Percentiles rank a stretch among this genome's conserved stretches.
Evolutionary conservation across 192 early-diverging fungal genomes (phyloP).

Genomic region (Entomortierella parvispora): DNA sequence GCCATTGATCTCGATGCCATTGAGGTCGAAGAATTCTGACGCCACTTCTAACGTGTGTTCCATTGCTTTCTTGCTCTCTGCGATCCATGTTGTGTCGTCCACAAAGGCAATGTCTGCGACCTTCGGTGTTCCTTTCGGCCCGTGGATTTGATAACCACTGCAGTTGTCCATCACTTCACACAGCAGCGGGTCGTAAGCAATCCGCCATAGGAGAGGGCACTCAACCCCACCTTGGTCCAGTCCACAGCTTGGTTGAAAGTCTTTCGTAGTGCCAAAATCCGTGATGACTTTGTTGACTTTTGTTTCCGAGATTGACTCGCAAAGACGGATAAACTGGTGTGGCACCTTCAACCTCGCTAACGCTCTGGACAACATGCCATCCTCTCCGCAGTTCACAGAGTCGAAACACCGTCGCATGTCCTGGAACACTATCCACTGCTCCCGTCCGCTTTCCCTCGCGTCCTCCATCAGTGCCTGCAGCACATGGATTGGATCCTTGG

Average conservation of each 20-base stretch:
- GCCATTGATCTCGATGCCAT: slow-evolving; percentile 8
- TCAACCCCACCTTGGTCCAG: slow-evolving; percentile 40
- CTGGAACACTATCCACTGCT: slow-evolving; percentile 26
- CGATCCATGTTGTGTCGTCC: slow-evolving; percentile 16
- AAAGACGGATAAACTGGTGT: slow-evolving; percentile 4
- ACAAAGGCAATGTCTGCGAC: slow-evolving; percentile 1
- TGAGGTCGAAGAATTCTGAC: not conserved
- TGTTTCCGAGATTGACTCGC: slow-evolving; percentile 5
- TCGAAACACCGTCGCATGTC: slow-evolving; percentile 36
- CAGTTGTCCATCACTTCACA: not conserved
- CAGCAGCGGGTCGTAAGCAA: slow-evolving; percentile 22
- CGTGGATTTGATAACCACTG: not conserved
- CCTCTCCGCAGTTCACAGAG: slow-evolving; percentile 16
- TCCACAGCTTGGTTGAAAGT: slow-evolving; percentile 16
- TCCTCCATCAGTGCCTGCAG: slow-evolving; percentile 23
- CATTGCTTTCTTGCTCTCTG: not conserved
- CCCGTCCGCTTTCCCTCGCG: slow-evolving; percentile 17
- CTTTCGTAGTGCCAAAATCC: slow-evolving; percentile 21
- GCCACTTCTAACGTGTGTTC: not conserved
- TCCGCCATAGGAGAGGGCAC: slow-evolving; percentile 22
- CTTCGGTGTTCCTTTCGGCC: not conserved
- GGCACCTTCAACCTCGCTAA: slow-evolving; percentile 11
- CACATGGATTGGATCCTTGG: slow-evolving; percentile 28
- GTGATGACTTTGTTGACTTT: slow-evolving; percentile 33
- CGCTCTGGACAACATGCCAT: slow-evolving; percentile 3